phyloP scores from a whole-genome alignment of 2,329 filamentous ascomycete species.

The Sporothrix schenckii region DNA sequence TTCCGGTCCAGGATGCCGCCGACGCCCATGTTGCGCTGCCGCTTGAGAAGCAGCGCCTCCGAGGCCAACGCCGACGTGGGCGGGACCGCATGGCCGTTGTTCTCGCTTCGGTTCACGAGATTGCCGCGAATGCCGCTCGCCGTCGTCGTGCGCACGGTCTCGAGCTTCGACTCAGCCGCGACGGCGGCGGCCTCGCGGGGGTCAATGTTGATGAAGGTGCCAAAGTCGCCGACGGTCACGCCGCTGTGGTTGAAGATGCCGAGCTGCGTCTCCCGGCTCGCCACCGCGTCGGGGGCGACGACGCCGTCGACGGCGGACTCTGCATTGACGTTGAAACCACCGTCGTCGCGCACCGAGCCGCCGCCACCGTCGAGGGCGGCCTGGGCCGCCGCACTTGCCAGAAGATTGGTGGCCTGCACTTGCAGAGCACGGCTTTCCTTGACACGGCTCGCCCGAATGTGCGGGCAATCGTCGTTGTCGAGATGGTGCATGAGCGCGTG shows the following conservation, averaged over 20 bases:
- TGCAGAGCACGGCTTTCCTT: slow-evolving; percentile 39
- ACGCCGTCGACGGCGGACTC: background rate
- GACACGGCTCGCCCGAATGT: slow-evolving; percentile 39
- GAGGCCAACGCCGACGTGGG: slow-evolving; percentile 12
- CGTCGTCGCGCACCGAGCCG: background rate
- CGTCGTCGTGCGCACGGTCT: background rate
- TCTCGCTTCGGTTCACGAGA: background rate
- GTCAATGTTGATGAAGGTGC: slow-evolving; percentile 36
- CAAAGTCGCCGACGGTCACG: slow-evolving; percentile 32
- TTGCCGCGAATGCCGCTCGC: slow-evolving; percentile 14
- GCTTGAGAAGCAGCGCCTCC: background rate
- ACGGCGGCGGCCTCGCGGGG: slow-evolving; percentile 6
- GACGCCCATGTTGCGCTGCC: background rate
- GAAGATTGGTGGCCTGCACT: slow-evolving; percentile 42
- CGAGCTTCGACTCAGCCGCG: background rate
- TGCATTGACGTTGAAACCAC: background rate
- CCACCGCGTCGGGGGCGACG: background rate
- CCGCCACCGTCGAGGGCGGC: background rate
- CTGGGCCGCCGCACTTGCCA: slow-evolving; percentile 36
- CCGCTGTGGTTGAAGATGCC: slow-evolving; percentile 33
- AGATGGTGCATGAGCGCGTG: slow-evolving; percentile 51
- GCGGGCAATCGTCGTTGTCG: slow-evolving; percentile 48
- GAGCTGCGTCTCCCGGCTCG: slow-evolving; percentile 16
- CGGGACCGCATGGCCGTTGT: background rate
- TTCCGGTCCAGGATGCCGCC: background rate